Conservation (phyloP, 2,329 filamentous ascomycete species). For the Aspergillus arachidicola region DNA sequence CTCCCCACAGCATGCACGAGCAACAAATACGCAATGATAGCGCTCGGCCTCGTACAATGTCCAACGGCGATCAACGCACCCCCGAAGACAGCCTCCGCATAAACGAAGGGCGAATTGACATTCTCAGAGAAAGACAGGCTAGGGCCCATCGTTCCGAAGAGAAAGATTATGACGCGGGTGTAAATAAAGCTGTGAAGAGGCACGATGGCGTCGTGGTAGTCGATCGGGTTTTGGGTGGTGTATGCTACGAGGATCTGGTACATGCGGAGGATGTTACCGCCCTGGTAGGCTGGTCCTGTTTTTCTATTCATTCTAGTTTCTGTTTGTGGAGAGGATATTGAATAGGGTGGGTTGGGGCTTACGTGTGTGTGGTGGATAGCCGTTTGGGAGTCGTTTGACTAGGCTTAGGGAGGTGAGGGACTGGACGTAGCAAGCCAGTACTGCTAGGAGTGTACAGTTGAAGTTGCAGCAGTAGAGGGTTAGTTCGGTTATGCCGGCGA, state of each 20-base stretch:
- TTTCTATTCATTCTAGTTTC: not conserved
- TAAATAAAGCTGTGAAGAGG: slow-evolving; percentile 10
- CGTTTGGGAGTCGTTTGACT: slow-evolving; percentile 7
- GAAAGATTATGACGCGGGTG: slow-evolving; percentile 2
- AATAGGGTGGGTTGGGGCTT: not conserved
- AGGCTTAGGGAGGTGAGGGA: not conserved
- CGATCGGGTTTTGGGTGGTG: not conserved
- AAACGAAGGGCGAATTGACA: slow-evolving; percentile 9
- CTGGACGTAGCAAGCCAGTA: slow-evolving; percentile 4
- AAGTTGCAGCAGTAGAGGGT: slow-evolving; percentile 1
- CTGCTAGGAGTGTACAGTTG: slow-evolving; percentile 4
- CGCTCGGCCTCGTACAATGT: slow-evolving; percentile 4
- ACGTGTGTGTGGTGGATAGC: slow-evolving; percentile 11
- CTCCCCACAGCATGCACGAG: slow-evolving; percentile 6
- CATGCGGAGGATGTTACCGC: slow-evolving; percentile 4
- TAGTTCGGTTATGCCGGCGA: not conserved
- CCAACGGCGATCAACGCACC: slow-evolving; percentile 4
- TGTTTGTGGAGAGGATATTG: not conserved
- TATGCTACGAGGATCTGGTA: slow-evolving; percentile 9
- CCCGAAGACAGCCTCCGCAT: slow-evolving; percentile 7
- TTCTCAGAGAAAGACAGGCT: slow-evolving; percentile 4
- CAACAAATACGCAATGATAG: not conserved
- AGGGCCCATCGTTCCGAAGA: slow-evolving; percentile 11
- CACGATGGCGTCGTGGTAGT: slow-evolving; percentile 12
- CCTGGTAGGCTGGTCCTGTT: slow-evolving; percentile 12